These are phyloP conservation scores for Apiotrichum veenhuisii DNA, from an alignment of 1,284 basidiomycete genomes.

Conservation along the genomic window DNA sequence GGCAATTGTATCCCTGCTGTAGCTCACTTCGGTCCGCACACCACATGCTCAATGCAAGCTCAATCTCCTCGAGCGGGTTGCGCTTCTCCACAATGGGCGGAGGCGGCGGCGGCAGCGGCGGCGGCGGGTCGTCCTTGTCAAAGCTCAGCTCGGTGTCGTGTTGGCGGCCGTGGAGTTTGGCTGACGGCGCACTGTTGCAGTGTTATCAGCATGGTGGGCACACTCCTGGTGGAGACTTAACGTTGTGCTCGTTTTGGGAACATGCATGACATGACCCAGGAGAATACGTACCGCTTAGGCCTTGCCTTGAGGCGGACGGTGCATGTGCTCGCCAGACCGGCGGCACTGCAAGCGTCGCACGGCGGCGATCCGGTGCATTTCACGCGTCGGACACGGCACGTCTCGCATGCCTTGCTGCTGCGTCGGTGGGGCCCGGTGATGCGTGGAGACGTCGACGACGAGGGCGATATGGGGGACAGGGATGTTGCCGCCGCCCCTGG, in stretches of 20 bases:
- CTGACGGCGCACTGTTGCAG: slow-evolving; percentile 8
- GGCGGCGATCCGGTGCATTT: slow-evolving; percentile 22
- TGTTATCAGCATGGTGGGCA: not conserved
- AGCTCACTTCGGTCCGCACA: slow-evolving; percentile 8
- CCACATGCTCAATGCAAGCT: slow-evolving; percentile 12
- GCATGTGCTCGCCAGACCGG: slow-evolving; percentile 15
- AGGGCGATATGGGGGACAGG: not conserved
- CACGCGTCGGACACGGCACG: slow-evolving; percentile 19
- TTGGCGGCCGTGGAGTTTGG: slow-evolving; percentile 6
- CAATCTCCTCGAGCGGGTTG: slow-evolving; percentile 19
- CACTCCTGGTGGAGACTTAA: too few species aligned
- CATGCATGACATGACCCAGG: too few species aligned
- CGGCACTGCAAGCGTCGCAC: slow-evolving; percentile 17
- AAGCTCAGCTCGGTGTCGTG: not conserved
- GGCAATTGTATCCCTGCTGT: not conserved
- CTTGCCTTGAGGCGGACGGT: slow-evolving; percentile 22
- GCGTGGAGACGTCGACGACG: not conserved
- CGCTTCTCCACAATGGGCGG: not conserved
- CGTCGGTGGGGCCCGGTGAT: not conserved
- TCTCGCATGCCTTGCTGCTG: slow-evolving; percentile 26
- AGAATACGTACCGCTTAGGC: slow-evolving; percentile 21
- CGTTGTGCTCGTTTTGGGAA: too few species aligned
- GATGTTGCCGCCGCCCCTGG: not conserved
- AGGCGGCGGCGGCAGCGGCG: not conserved
- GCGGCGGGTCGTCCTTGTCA: not conserved